Percentiles rank a stretch among this genome's conserved stretches.
These are phyloP conservation scores for Bruguiera hainesii DNA, from an alignment of 441 rosid genomes.

Conservation along the genomic window DNA sequence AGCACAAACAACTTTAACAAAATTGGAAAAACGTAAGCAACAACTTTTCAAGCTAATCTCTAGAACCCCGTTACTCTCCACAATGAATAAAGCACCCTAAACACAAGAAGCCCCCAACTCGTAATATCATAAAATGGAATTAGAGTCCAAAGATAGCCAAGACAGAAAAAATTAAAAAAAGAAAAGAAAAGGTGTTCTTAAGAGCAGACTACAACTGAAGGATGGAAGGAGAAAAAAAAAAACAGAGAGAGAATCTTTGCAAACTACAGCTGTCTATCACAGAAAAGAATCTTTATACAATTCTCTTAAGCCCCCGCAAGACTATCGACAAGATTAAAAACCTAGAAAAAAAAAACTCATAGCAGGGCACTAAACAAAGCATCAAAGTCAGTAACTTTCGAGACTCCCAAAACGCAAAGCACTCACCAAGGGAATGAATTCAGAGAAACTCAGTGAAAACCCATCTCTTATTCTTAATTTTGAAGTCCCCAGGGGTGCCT, in stretches of 20 bases:
- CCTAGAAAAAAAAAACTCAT: constrained; percentile 9
- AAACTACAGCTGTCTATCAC: not conserved
- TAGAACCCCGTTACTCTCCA: constrained; percentile 9
- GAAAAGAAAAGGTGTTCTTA: not conserved
- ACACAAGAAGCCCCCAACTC: not conserved
- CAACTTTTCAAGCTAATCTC: constrained; percentile 5
- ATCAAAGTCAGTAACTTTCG: constrained; percentile 20
- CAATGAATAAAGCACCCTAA: not conserved
- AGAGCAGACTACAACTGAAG: too few relatives aligned
- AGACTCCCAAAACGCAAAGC: constrained; percentile 22
- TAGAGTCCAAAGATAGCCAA: not conserved
- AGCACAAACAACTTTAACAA: constrained; percentile 15
- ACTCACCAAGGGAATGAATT: constrained; percentile 21
- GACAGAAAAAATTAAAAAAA: not conserved
- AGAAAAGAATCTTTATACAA: constrained; percentile 11
- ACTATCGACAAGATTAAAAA: constrained; percentile 22
- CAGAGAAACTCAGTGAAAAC: constrained; percentile 21
- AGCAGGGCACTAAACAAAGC: constrained; percentile 3
- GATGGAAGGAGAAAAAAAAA: too few relatives aligned
- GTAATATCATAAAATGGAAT: not conserved
- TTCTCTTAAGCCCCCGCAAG: not conserved
- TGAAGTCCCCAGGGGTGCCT: constrained; percentile 25
- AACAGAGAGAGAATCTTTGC: not conserved
- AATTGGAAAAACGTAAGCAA: constrained; percentile 14
- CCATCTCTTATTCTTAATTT: constrained; percentile 30